A percentile compares a stretch with the other conserved stretches of the same genome.
Evolutionary conservation across 2,329 filamentous ascomycete genomes (phyloP).

Genomic region (Didymosphaeria variabile): DNA sequence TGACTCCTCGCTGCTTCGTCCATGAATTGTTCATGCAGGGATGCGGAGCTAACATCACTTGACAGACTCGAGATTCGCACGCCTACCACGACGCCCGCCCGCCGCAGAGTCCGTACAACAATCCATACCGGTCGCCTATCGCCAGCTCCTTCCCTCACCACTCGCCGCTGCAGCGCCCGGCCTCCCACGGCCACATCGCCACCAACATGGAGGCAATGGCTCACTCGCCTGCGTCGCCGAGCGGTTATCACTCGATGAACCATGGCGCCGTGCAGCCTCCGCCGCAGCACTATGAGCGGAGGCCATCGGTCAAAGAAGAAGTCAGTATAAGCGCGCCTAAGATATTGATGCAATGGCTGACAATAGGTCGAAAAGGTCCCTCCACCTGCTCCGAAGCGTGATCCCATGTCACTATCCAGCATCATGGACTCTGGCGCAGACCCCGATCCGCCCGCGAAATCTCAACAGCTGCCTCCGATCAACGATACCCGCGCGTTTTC

Average conservation of each 20-base stretch:
- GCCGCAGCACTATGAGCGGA: constrained; percentile 38
- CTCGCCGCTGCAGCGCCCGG: constrained; percentile 50
- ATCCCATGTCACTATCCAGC: constrained; percentile 96
- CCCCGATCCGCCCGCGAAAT: constrained; percentile 62
- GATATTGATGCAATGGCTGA: constrained; percentile 24
- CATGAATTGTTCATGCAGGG: constrained; percentile 20
- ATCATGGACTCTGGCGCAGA: constrained; percentile 87
- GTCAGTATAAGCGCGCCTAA: constrained; percentile 31
- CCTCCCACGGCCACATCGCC: constrained; percentile 43
- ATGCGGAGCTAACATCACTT: constrained; percentile 32
- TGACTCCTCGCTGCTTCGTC: constrained; percentile 9
- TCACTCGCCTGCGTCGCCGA: constrained; percentile 50
- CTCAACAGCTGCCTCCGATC: constrained; percentile 50
- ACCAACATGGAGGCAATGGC: constrained; percentile 47
- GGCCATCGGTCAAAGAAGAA: constrained; percentile 47
- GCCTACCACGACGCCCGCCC: constrained; percentile 44
- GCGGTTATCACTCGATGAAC: constrained; percentile 42
- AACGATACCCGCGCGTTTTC: constrained; percentile 28
- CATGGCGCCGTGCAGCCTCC: constrained; percentile 49
- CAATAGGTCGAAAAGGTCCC: constrained; percentile 50
- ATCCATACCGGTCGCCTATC: constrained; percentile 49
- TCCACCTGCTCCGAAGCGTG: constrained; percentile 79
- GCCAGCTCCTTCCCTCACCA: constrained; percentile 44
- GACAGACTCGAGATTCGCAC: constrained; percentile 47
- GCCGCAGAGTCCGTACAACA: constrained; percentile 47